Base-by-base conservation (phyloP, 257 asterid species). In the Solanum paucissectum region DNA sequence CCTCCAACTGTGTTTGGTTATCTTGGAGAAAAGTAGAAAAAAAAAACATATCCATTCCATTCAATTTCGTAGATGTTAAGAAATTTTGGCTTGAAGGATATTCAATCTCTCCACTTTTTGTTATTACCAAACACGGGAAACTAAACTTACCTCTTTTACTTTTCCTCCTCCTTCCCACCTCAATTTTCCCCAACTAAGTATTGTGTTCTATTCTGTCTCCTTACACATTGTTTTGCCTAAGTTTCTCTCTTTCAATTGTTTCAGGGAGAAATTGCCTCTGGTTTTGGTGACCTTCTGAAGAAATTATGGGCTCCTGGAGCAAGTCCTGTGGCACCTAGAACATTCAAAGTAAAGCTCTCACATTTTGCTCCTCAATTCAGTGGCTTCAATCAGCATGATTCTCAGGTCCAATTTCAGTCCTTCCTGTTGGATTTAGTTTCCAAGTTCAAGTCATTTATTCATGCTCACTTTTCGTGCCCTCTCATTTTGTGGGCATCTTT, bases 241-340 rank as follows among this genome's bases (percentile, higher is more conserved):
- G 72, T 64, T 62, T 18, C 34, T 75, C 62, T 42, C 40, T 60
- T 77, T 21, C 27, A 87, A 85, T 46, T 90, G 33, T 79, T 86
- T 87, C 90, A 96, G 99, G 99, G 99, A 73, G 99, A 95, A 92
- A 95, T 97, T 91, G 99, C 99, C 88, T 94, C 96, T 62, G 93
- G 96, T 86, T 97, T 97, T 87, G 99, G 99, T 62, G 98, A 96
- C 91, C 91, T 97, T 89, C 81, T 97, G 91, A 97, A 94, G 94
- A 94, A 95, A 88, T 90, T 97, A 81, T 97, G 99, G 99, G 94
- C 99, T 87, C 99, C 99, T 89, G 98, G 98, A 84, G 98, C 98
- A 81, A 89, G 91, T 88, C 95, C 99, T 81, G 91, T 94, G 88
- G 94, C 99, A 91, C 99, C 99, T 62, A 96, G 97, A 91, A 88